Percentiles rank a stretch among this genome's conserved stretches.
phyloP scores from a whole-genome alignment of 2,329 filamentous ascomycete genomes.

The Karstenula rhodostoma region DNA sequence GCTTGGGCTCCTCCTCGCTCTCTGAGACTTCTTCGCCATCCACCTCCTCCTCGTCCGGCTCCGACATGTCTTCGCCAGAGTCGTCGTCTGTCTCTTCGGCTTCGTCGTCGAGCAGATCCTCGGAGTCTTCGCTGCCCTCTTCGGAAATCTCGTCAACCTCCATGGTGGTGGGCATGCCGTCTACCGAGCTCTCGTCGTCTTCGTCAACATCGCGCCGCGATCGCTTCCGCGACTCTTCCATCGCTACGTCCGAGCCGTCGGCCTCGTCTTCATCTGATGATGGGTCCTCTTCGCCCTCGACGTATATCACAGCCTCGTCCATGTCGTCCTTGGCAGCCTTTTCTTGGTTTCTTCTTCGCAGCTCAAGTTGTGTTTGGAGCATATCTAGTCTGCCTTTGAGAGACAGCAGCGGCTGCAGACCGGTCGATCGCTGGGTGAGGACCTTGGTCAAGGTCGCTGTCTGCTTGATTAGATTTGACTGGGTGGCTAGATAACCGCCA shows the following conservation, averaged over 20 bases:
- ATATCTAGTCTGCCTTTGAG: constrained; percentile 97
- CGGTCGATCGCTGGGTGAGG: constrained; percentile 83
- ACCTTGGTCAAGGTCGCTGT: constrained; percentile 84
- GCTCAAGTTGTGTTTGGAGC: constrained; percentile 85
- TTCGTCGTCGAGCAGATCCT: constrained; percentile 60
- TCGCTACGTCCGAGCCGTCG: constrained; percentile 24
- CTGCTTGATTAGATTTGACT: constrained; percentile 81
- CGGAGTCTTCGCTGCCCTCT: constrained; percentile 67
- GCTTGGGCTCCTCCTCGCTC: constrained; percentile 53
- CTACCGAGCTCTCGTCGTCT: constrained; percentile 57
- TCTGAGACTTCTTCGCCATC: constrained; percentile 55
- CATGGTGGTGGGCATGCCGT: constrained; percentile 65
- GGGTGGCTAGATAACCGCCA: constrained; percentile 86
- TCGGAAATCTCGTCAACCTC: constrained; percentile 51
- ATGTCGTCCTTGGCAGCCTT: constrained; percentile 66
- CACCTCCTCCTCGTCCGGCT: constrained; percentile 56
- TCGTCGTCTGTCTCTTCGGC: constrained; percentile 59
- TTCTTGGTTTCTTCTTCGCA: constrained; percentile 74
- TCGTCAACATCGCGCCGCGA: constrained; percentile 34
- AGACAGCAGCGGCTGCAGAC: constrained; percentile 80
- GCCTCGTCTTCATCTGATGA: constrained; percentile 57
- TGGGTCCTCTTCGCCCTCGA: constrained; percentile 78
- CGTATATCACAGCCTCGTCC: constrained; percentile 80
- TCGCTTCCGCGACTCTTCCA: constrained; percentile 31
- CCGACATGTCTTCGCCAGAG: constrained; percentile 56